Percentiles rank a stretch among this genome's conserved stretches.
Evolutionary conservation across 1,139 yeast species (phyloP).

Genomic region (Suhomyces bokatorum): DNA sequence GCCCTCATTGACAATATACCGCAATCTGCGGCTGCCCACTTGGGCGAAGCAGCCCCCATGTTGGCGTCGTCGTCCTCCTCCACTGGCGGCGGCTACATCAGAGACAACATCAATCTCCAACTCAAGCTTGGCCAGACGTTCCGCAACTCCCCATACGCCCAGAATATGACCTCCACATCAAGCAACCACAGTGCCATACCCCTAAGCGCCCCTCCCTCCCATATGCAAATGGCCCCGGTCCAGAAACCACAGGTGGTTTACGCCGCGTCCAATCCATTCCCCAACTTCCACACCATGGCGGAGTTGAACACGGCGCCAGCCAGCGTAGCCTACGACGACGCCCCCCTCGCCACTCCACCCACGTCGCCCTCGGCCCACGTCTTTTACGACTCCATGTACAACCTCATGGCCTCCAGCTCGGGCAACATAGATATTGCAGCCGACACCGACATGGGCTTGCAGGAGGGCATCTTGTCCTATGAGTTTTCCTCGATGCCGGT

Average conservation of each 20-base stretch:
- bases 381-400: conserved; percentile 5
- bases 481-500: conserved; percentile 2
- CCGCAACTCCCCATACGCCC: conserved; percentile 1
- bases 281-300: not conserved
- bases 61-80: not conserved
- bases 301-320: too few relatives aligned
- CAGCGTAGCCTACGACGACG: not conserved
- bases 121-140: conserved; percentile 13
- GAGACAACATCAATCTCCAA: conserved; percentile 17
- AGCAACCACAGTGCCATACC: not conserved
- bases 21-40: not conserved
- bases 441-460: not conserved
- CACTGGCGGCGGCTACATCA: conserved; percentile 1
- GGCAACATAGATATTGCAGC: not conserved
- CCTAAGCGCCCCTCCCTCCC: conserved; percentile 4
- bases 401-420: not conserved
- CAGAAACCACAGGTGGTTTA: conserved; percentile 4
- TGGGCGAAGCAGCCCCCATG: not conserved
- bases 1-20: not conserved
- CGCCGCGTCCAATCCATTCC: not conserved
- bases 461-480: conserved; percentile 12
- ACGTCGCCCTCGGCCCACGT: conserved; percentile 5
- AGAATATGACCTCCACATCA: not conserved
- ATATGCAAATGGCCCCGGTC: not conserved
- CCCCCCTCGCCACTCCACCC: conserved; percentile 9